Percentiles rank a stretch among this genome's conserved stretches.
These are phyloP conservation scores for Termitomyces sp. DNA, from an alignment of 768 basidiomycete species.

Conservation along the genomic window DNA sequence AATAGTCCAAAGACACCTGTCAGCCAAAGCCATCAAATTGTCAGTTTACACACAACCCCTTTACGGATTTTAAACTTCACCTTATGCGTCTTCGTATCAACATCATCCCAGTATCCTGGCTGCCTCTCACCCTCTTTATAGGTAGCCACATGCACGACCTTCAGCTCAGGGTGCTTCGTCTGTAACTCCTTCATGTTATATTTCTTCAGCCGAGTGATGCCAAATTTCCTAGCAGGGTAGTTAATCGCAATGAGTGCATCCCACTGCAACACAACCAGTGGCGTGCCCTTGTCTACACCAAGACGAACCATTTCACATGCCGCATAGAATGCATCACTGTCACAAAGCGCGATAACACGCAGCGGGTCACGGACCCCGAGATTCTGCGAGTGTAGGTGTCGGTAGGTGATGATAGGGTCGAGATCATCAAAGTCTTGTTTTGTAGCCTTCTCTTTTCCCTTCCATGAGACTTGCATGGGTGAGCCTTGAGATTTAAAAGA, in stretches of 20 bases:
- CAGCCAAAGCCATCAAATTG: not conserved
- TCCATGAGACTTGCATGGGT: slow-evolving; percentile 26
- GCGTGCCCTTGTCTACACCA: slow-evolving; percentile 49
- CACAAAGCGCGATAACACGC: slow-evolving; percentile 84
- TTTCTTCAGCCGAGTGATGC: slow-evolving; percentile 89
- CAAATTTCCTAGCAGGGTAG: slow-evolving; percentile 89
- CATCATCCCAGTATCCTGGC: slow-evolving; percentile 89
- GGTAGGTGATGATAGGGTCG: slow-evolving; percentile 68
- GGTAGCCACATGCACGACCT: slow-evolving; percentile 91
- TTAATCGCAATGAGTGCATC: slow-evolving; percentile 89
- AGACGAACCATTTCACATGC: slow-evolving; percentile 86
- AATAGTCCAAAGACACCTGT: slow-evolving; percentile 89
- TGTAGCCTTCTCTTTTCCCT: slow-evolving; percentile 49
- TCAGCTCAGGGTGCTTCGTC: slow-evolving; percentile 79
- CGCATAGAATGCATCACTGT: slow-evolving; percentile 83
- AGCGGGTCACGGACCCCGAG: slow-evolving; percentile 71
- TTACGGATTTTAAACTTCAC: slow-evolving; percentile 28
- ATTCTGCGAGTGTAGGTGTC: slow-evolving; percentile 65
- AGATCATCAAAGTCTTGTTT: slow-evolving; percentile 53
- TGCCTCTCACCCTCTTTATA: slow-evolving; percentile 84
- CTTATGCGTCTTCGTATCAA: slow-evolving; percentile 90
- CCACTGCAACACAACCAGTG: slow-evolving; percentile 88
- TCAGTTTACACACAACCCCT: not conserved
- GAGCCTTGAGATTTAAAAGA: too few relatives aligned
- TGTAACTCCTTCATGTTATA: slow-evolving; percentile 61